These are phyloP conservation scores for Aspergillus carbonarius DNA, from an alignment of 2,329 filamentous ascomycete species.

Conservation along the genomic window DNA sequence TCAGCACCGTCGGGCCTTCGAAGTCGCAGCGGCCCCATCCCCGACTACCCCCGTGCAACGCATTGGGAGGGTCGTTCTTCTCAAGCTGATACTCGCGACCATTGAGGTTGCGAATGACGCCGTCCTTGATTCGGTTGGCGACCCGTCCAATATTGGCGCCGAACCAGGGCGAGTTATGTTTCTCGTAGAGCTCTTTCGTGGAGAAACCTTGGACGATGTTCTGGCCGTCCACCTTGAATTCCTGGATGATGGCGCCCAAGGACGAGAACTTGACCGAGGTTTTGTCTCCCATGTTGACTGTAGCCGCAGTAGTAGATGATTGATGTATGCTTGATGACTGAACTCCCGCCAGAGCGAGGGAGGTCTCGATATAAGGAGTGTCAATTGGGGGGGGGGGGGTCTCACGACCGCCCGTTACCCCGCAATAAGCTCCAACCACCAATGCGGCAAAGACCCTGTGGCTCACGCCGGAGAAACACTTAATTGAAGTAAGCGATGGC, in stretches of 20 bases:
- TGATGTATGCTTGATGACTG: neutral
- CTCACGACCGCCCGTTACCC: neutral
- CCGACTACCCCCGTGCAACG: conserved; percentile 67
- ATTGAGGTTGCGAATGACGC: conserved; percentile 71
- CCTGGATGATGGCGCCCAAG: conserved; percentile 56
- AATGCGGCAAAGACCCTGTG: neutral
- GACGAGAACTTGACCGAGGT: conserved; percentile 40
- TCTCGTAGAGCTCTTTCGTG: conserved; percentile 69
- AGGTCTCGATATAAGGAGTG: neutral
- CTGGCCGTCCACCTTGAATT: conserved; percentile 71
- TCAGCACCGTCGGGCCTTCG: conserved; percentile 57
- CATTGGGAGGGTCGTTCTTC: conserved; percentile 76
- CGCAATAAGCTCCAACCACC: conserved; percentile 2
- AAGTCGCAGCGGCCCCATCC: conserved; percentile 60
- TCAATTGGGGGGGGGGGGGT: too few relatives aligned
- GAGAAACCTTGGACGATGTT: conserved; percentile 92
- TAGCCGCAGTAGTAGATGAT: neutral
- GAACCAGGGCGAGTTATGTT: conserved; percentile 77
- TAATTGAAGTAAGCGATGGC: neutral
- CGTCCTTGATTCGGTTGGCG: conserved; percentile 76
- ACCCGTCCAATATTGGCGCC: conserved; percentile 87
- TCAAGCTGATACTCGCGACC: conserved; percentile 66
- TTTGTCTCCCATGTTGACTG: conserved; percentile 11
- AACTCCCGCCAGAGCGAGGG: neutral
- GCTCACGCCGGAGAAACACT: neutral